Percentiles rank a stretch among this genome's conserved stretches.
phyloP scores from a whole-genome alignment of 306 rosid genomes.

The Sicyos edulis region DNA sequence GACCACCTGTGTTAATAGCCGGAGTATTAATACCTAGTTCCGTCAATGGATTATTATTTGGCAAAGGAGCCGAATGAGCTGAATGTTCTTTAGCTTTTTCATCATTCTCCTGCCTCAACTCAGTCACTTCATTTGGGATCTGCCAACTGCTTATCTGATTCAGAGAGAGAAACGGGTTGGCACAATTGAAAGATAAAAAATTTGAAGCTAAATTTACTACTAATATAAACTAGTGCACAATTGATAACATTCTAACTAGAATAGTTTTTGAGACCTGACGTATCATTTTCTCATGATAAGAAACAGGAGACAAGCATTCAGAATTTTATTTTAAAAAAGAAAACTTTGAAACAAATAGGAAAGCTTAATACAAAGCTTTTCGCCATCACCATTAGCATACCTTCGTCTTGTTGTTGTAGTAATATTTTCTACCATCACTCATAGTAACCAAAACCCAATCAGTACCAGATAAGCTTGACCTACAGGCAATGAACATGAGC shows the following conservation, averaged over 20 bases:
- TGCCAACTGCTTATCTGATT: slow-evolving; percentile 94
- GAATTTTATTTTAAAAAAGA: background rate
- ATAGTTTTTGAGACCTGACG: background rate
- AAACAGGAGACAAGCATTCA: background rate
- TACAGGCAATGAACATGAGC: slow-evolving; percentile 21
- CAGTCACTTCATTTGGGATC: slow-evolving; percentile 90
- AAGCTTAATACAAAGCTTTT: background rate
- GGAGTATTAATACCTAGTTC: slow-evolving; percentile 85
- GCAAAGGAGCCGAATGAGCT: slow-evolving; percentile 36
- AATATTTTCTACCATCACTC: slow-evolving; percentile 82
- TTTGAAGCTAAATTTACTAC: background rate
- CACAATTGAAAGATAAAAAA: background rate
- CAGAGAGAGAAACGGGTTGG: slow-evolving; percentile 15
- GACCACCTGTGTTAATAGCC: slow-evolving; percentile 84
- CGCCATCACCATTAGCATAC: slow-evolving; percentile 31
- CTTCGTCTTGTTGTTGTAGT: slow-evolving; percentile 82
- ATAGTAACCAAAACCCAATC: slow-evolving; percentile 86
- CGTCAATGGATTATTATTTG: slow-evolving; percentile 46
- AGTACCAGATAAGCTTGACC: slow-evolving; percentile 74
- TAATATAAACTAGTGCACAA: background rate
- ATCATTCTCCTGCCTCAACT: slow-evolving; percentile 66
- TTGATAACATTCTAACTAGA: background rate
- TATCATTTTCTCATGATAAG: background rate
- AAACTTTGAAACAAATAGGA: background rate
- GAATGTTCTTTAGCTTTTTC: slow-evolving; percentile 53